Percentiles rank a stretch among this genome's conserved stretches.
Evolutionary conservation across 306 rosid genomes (phyloP).

Genomic region (Potentilla sterilis): DNA sequence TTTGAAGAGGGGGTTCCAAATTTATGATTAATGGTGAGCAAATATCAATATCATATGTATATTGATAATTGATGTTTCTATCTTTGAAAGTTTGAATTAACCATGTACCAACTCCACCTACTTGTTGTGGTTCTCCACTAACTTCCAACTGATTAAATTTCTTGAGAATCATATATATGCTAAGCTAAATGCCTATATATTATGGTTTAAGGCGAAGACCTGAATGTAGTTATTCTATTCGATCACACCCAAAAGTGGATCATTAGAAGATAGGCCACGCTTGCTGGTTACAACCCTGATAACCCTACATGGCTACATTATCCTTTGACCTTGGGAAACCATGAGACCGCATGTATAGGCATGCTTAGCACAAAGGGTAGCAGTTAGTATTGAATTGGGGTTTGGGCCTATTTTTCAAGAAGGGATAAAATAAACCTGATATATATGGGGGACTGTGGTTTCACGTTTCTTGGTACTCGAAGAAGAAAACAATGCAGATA

Average conservation of each 20-base stretch:
- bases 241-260: neutral
- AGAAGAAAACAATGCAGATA: neutral
- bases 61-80: neutral
- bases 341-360: neutral
- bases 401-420: neutral
- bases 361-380: neutral
- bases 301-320: neutral
- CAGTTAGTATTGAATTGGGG: neutral
- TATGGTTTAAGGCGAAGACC: neutral
- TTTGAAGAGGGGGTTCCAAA: neutral
- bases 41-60: neutral
- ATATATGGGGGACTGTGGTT: neutral
- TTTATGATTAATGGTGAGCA: neutral
- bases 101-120: neutral
- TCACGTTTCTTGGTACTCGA: neutral
- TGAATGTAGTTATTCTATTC: neutral
- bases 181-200: neutral
- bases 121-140: neutral
- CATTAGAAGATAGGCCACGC: neutral
- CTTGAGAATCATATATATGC: neutral
- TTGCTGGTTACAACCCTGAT: neutral
- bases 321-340: neutral
- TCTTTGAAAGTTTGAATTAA: too few relatives aligned
- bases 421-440: neutral
- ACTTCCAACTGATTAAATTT: neutral